Conservation (phyloP, 495 filamentous ascomycete genomes). For the Achaetomiella virescens region DNA sequence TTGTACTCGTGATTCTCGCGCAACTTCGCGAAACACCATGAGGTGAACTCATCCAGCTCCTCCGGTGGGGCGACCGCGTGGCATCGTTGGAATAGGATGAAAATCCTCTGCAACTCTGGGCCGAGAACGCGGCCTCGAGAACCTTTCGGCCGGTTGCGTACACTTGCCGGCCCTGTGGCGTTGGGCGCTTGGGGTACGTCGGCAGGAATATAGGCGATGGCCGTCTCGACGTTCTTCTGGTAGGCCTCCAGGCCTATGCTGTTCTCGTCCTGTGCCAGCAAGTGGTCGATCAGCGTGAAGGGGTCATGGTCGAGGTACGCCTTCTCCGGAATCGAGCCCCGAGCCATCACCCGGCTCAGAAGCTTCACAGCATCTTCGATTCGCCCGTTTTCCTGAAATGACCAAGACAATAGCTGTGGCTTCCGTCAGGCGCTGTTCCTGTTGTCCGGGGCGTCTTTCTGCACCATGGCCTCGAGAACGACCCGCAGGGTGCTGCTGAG, state of each 20-base stretch:
- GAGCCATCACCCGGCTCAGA: conserved; percentile 20
- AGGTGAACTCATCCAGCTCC: conserved; percentile 9
- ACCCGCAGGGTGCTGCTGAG: conserved; percentile 20
- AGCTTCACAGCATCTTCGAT: conserved; percentile 31
- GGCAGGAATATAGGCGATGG: conserved; percentile 33
- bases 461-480: conserved; percentile 19
- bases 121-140: conserved; percentile 21
- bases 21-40: conserved; percentile 27
- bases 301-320: conserved; percentile 32
- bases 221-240: conserved; percentile 18
- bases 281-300: conserved; percentile 24
- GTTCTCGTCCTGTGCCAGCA: conserved; percentile 15
- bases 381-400: conserved; percentile 24
- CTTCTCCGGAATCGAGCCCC: conserved; percentile 29
- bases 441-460: conserved; percentile 16
- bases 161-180: conserved; percentile 2
- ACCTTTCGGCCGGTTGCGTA: conserved; percentile 29
- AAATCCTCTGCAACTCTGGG: conserved; percentile 13
- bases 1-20: conserved; percentile 25
- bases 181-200: conserved; percentile 25
- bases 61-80: conserved; percentile 9
- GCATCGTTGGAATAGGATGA: conserved; percentile 30
- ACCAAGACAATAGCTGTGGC: conserved; percentile 33
- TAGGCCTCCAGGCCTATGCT: neutral
- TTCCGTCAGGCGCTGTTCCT: conserved; percentile 22